Base-by-base conservation (phyloP, 169 alveolate species). In the Cryptosporidium xiaoi region DNA sequence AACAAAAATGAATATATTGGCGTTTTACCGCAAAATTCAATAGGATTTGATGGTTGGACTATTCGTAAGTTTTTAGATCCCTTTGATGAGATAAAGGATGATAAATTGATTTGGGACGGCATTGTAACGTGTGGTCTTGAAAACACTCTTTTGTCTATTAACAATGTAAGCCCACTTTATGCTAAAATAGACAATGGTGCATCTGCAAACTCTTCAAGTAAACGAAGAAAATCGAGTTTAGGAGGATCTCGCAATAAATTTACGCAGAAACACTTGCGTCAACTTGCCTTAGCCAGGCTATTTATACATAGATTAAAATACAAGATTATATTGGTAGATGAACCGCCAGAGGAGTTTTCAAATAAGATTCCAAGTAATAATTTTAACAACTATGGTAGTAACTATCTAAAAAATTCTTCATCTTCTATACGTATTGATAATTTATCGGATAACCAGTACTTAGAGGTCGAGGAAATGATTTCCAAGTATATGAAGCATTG, bases 241-340 rank as follows among this genome's bases (percentile, higher is more conserved):
- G 36, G 27, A 20, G 40, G 12, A 15, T 50, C 31, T 8, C 15
- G 5, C 6, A 66, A 69, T 18, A 69, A 69, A 18, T 69, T 69
- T n/a, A 69, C 83, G 10, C 83, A 84, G 66, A 91, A 91, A 27
- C 89, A 87, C 58, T 87, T 92, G 56, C 90, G 96, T 13, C 93
- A 91, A 66, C 83, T 94, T 51, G 84, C 93, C 1, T 65, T 94
- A 29, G 96, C 94, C 8, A 56, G 95, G 15, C 65, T 94, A 53
- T 85, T 91, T 12, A 91, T 94, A 27, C 92, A 93, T 64, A 90
- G 96, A 40, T 66, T 77, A 24, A 87, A 82, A 27, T 94, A 92
- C 66, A 93, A 91, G 69, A 65, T 94, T 10, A 48, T 94, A 10
- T 46, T 94, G 65, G 89, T 94, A 33, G 96, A 94, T 66, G 96